Percentiles rank a stretch among this genome's conserved stretches.
phyloP scores from a whole-genome alignment of 225 moss, liverwort and hornwort genomes.

The Straminergon stramineum region DNA sequence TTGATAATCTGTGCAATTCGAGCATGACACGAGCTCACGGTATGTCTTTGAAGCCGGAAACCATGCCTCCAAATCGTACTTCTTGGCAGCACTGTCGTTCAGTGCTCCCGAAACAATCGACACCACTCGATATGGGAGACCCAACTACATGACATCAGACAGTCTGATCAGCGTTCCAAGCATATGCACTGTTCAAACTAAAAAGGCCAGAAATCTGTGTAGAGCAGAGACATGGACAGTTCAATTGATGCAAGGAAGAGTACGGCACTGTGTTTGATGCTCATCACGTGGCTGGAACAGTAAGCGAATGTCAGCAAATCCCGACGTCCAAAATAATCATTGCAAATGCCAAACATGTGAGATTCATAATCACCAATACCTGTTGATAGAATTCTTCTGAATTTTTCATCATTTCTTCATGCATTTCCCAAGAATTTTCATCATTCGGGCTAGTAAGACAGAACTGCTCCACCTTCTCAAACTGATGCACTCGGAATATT shows the following conservation, averaged over 20 bases:
- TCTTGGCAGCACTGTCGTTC: slow-evolving; percentile 94
- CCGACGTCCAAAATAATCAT: not conserved
- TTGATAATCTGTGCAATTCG: slow-evolving; percentile 92
- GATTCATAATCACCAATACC: slow-evolving; percentile 15
- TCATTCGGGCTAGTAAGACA: slow-evolving; percentile 75
- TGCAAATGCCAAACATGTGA: not conserved
- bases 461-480: slow-evolving; percentile 97
- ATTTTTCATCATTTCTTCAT: slow-evolving; percentile 83
- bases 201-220: not conserved
- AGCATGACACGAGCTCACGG: slow-evolving; percentile 93
- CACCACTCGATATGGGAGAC: slow-evolving; percentile 77
- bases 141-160: slow-evolving; percentile 46
- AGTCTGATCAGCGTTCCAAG: not conserved
- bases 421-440: slow-evolving; percentile 71
- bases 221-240: not conserved
- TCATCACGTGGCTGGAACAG: not conserved
- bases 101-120: slow-evolving; percentile 91
- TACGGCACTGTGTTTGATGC: not conserved
- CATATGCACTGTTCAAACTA: not conserved
- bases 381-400: slow-evolving; percentile 82
- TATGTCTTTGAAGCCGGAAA: slow-evolving; percentile 76
- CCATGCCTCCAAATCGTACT: slow-evolving; percentile 94
- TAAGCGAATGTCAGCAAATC: not conserved
- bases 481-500: slow-evolving; percentile 92
- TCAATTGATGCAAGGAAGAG: not conserved